Conservation (phyloP, 2,329 filamentous ascomycete genomes). For the Sporothrix curviconia region DNA sequence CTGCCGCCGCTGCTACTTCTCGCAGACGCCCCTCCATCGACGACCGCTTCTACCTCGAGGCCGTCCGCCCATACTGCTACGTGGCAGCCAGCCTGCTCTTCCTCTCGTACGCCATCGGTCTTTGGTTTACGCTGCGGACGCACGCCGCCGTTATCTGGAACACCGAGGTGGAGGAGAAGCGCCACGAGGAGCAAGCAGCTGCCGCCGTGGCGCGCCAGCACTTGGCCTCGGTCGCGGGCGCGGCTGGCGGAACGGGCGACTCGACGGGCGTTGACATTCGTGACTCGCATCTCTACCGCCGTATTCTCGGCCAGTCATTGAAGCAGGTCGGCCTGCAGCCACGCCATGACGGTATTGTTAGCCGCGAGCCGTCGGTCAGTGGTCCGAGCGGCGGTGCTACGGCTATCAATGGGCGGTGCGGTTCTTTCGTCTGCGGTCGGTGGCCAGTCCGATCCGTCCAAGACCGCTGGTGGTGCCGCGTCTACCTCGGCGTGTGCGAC, state of each 20-base stretch:
- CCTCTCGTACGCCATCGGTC: slow-evolving; percentile 83
- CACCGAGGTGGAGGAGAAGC: slow-evolving; percentile 72
- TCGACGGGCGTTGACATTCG: slow-evolving; percentile 63
- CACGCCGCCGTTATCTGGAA: slow-evolving; percentile 98
- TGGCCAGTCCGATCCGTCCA: not conserved
- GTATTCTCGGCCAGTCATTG: slow-evolving; percentile 83
- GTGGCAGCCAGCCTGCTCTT: slow-evolving; percentile 80
- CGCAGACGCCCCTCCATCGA: slow-evolving; percentile 75
- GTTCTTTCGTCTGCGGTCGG: not conserved
- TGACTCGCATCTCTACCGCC: slow-evolving; percentile 84
- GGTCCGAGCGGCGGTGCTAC: not conserved
- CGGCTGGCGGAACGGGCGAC: slow-evolving; percentile 25
- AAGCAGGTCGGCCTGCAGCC: slow-evolving; percentile 68
- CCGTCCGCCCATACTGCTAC: slow-evolving; percentile 90
- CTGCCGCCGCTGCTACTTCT: slow-evolving; percentile 90
- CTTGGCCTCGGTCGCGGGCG: not conserved
- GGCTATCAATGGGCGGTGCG: slow-evolving; percentile 24
- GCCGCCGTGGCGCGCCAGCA: not conserved
- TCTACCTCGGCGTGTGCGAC: slow-evolving; percentile 27
- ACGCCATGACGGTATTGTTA: slow-evolving; percentile 30
- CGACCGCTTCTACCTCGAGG: slow-evolving; percentile 83
- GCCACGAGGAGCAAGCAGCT: slow-evolving; percentile 44
- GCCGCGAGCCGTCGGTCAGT: slow-evolving; percentile 29
- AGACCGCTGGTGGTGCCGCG: slow-evolving; percentile 19
- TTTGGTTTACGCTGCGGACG: slow-evolving; percentile 92